Conservation (phyloP, 1,284 basidiomycete genomes). For the Puccinia coronata region DNA sequence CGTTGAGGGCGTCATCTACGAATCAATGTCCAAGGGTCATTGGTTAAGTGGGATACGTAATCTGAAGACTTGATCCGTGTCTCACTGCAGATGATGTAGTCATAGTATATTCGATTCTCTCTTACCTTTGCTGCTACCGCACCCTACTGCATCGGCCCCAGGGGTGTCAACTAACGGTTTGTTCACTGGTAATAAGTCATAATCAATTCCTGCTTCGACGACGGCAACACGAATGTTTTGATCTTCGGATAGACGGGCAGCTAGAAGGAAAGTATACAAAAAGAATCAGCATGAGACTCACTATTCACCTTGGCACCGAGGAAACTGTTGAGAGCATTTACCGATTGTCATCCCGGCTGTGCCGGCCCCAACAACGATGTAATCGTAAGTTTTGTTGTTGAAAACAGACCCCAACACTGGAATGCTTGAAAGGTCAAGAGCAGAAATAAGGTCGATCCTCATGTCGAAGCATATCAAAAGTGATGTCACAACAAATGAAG, state of each 20-base stretch:
- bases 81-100: neutral
- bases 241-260: slow-evolving; percentile 53
- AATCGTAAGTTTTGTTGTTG: no score
- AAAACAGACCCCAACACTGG: no score
- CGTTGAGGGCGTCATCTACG: slow-evolving; percentile 12
- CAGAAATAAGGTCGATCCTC: no score
- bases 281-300: neutral
- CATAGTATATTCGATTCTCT: slow-evolving; percentile 39
- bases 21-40: neutral
- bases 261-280: neutral
- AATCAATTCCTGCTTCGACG: slow-evolving; percentile 54
- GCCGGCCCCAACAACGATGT: no score
- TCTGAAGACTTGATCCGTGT: neutral
- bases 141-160: slow-evolving; percentile 52
- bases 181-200: slow-evolving; percentile 14
- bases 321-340: no score
- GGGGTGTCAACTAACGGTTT: slow-evolving; percentile 50
- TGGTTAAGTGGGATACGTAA: no score
- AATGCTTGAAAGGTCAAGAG: no score
- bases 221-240: slow-evolving; percentile 55
- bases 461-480: no score
- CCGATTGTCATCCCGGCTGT: no score
- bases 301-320: no score
- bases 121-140: slow-evolving; percentile 51
- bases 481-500: no score